phyloP scores from a whole-genome alignment of 2,329 filamentous ascomycete genomes.

The Colletotrichum coccodes region DNA sequence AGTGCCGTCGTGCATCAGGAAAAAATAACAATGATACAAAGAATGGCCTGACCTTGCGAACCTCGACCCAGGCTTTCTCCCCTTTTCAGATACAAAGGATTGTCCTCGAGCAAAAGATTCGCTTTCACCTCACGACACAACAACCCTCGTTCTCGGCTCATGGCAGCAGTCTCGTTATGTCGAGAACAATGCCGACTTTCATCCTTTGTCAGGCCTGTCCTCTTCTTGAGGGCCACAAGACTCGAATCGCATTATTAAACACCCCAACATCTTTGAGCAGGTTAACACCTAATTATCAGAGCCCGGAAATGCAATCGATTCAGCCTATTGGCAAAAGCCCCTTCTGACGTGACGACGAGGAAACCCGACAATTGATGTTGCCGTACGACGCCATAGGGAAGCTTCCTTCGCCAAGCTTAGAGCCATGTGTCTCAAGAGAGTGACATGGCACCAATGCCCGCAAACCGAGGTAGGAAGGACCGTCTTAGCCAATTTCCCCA shows the following conservation, averaged over 20 bases:
- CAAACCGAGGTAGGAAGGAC: not conserved
- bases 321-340: not conserved
- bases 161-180: no score
- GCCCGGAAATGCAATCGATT: not conserved
- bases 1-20: not conserved
- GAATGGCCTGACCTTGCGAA: not conserved
- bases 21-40: not conserved
- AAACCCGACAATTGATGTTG: not conserved
- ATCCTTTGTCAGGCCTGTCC: not conserved
- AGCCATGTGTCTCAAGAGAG: not conserved
- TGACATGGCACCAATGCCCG: constrained; percentile 5
- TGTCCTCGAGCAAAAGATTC: not conserved
- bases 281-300: not conserved
- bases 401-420: not conserved
- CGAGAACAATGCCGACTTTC: not conserved
- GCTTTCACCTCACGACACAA: not conserved
- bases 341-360: not conserved
- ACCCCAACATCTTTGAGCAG: not conserved
- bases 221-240: not conserved
- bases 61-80: not conserved
- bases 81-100: not conserved
- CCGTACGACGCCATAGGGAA: not conserved
- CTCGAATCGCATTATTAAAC: not conserved
- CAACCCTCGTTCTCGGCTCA: not conserved
- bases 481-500: not conserved